phyloP scores from a whole-genome alignment of 306 rosid species.

The Morella rubra region DNA sequence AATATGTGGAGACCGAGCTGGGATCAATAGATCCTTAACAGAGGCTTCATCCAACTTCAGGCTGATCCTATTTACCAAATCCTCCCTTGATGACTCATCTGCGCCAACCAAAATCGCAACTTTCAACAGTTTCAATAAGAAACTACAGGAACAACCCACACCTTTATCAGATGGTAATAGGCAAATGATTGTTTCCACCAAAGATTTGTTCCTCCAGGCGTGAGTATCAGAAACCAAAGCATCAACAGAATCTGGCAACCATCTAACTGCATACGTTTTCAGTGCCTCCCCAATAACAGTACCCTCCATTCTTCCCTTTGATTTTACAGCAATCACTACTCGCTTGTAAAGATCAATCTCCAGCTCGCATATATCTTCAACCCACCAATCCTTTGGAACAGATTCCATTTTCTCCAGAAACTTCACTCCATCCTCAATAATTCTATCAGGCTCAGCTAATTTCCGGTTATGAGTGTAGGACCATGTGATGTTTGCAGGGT shows the following conservation, averaged over 20 bases:
- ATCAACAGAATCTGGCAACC: constrained; percentile 92
- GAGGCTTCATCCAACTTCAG: constrained; percentile 77
- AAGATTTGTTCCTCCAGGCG: constrained; percentile 65
- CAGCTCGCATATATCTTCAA: constrained; percentile 94
- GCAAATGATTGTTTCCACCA: constrained; percentile 83
- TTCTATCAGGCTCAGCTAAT: constrained; percentile 55
- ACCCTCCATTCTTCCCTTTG: constrained; percentile 97
- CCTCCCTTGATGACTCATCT: constrained; percentile 56
- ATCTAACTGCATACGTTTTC: constrained; percentile 74
- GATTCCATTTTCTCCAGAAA: constrained; percentile 50
- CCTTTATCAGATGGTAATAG: constrained; percentile 69
- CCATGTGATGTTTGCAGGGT: constrained; percentile 79
- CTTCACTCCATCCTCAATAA: constrained; percentile 53
- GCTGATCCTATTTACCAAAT: constrained; percentile 59
- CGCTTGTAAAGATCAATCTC: constrained; percentile 87
- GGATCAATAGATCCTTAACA: constrained; percentile 71
- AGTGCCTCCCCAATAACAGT: constrained; percentile 89
- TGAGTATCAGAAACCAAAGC: constrained; percentile 77
- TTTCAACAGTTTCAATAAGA: constrained; percentile 82
- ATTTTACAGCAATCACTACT: constrained; percentile 75
- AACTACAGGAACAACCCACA: constrained; percentile 69
- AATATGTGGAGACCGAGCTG: constrained; percentile 62
- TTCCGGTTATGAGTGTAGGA: constrained; percentile 87
- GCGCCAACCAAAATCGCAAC: constrained; percentile 83
- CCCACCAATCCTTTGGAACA: constrained; percentile 98